Evolutionary conservation across 2,329 filamentous ascomycete genomes (phyloP).

Genomic region (Biscogniauxia mediterranea): DNA sequence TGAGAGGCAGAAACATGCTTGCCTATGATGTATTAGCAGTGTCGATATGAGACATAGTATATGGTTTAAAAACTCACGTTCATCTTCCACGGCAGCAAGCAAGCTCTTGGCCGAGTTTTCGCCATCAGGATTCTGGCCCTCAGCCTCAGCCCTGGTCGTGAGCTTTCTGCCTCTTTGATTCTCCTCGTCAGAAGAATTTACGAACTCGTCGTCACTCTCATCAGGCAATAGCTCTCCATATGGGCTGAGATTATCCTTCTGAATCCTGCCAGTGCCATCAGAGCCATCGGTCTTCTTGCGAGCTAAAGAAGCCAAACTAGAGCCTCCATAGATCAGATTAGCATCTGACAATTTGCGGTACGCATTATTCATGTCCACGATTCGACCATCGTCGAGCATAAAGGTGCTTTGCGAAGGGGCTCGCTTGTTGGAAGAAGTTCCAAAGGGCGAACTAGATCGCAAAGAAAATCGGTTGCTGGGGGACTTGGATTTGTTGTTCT

Average conservation of each 20-base stretch:
- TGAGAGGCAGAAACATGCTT: slow-evolving; percentile 50
- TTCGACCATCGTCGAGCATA: slow-evolving; percentile 58
- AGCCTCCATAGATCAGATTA: slow-evolving; percentile 61
- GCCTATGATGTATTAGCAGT: slow-evolving; percentile 39
- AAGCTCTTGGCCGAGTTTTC: slow-evolving; percentile 50
- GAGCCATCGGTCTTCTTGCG: slow-evolving; percentile 50
- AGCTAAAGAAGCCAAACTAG: slow-evolving; percentile 60
- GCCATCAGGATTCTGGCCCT: slow-evolving; percentile 35
- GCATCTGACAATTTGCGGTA: slow-evolving; percentile 72
- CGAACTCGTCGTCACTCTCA: slow-evolving; percentile 62
- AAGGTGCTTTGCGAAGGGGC: slow-evolving; percentile 38
- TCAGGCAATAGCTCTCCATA: slow-evolving; percentile 65
- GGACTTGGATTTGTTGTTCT: slow-evolving; percentile 51
- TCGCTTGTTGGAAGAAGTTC: slow-evolving; percentile 34
- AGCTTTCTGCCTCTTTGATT: slow-evolving; percentile 59
- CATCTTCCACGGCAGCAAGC: slow-evolving; percentile 73
- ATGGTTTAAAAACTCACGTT: slow-evolving; percentile 59
- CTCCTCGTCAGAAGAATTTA: slow-evolving; percentile 64
- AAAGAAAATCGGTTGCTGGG: slow-evolving; percentile 50
- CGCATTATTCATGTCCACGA: slow-evolving; percentile 66
- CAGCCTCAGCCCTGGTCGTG: slow-evolving; percentile 46
- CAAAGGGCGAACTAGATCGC: slow-evolving; percentile 47
- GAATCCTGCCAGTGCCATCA: slow-evolving; percentile 53
- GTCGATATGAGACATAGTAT: background rate
- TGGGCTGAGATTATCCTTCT: slow-evolving; percentile 65